A percentile compares a stretch with the other conserved stretches of the same genome.
phyloP scores from a whole-genome alignment of 2,329 filamentous ascomycete species.

The Penicillium italicum region DNA sequence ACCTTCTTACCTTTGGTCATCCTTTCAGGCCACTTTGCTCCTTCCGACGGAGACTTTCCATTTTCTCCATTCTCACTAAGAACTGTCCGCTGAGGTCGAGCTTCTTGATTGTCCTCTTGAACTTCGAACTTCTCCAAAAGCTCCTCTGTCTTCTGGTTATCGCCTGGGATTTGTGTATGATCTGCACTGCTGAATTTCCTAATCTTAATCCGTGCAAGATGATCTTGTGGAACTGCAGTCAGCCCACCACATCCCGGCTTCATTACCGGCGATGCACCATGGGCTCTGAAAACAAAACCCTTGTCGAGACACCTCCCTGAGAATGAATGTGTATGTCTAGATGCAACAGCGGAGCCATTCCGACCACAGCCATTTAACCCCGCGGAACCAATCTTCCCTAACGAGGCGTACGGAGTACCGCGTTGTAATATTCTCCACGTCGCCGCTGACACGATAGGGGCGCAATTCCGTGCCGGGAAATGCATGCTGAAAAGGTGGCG shows the following conservation, averaged over 20 bases:
- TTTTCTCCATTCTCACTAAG: slow-evolving; percentile 28
- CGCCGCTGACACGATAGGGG: slow-evolving; percentile 8
- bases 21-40: slow-evolving; percentile 27
- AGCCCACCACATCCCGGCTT: not conserved
- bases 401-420: not conserved
- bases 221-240: not conserved
- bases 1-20: slow-evolving; percentile 60
- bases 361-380: not conserved
- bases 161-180: slow-evolving; percentile 14
- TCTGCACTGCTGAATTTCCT: slow-evolving; percentile 18
- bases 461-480: slow-evolving; percentile 7
- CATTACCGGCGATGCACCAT: not conserved
- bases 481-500: slow-evolving; percentile 4
- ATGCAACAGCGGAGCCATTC: not conserved
- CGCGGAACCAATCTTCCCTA: not conserved
- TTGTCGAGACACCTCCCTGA: not conserved
- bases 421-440: slow-evolving; percentile 2
- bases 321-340: not conserved
- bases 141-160: slow-evolving; percentile 36
- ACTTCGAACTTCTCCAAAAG: slow-evolving; percentile 38
- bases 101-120: slow-evolving; percentile 27
- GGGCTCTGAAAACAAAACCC: not conserved
- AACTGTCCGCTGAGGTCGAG: slow-evolving; percentile 28
- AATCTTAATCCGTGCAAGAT: slow-evolving; percentile 5
- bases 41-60: not conserved